Evolutionary conservation across 441 rosid genomes (phyloP), one percentile per base, ranked within the genome.

Genomic region (Populus hybrid): DNA sequence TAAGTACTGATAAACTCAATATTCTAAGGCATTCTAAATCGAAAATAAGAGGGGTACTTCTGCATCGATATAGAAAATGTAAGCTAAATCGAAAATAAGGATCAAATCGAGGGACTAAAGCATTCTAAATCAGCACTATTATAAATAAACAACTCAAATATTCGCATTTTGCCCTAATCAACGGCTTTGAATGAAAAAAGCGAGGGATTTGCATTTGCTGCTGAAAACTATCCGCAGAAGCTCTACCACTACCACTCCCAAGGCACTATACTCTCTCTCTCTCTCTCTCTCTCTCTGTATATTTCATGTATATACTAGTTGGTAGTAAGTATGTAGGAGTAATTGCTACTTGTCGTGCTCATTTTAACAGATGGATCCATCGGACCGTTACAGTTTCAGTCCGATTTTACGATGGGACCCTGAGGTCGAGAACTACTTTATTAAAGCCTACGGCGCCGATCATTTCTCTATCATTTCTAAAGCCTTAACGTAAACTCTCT

Each of bases 371-470:
- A 90, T 87, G 97, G 95, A 87, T 77, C 82, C 84, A 42, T 83
- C 86, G 5, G 89, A 87, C 80, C 94, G 98, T 74, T 96, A 92
- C 89, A 85, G 88, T 83, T 96, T 86, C 86, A 88, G 83, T 73
- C 98, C 99, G 3, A 76, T 74, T 19, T 67, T 96, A 85, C 87
- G 85, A 34, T 96, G 99, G 99, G 84, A 92, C 79, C 89, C 98
- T 77, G 83, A 89, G 76, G 95, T 96, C 36, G 93, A 92, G 80
- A 91, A 87, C 0, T 94, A 94, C 87, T 91, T 96, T 88, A 73
- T 76, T 82, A 87, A 85, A 64, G 99, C 99, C 36, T 94, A 96
- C 28, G 98, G 98, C 73, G 74, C 85, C 64, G 84, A 86, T 10
- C 91, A 91, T 81, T 96, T 94, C 77, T 76, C 94, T 80, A 90